Percentiles rank a stretch among this genome's conserved stretches.
Evolutionary conservation across 2,329 filamentous ascomycete species (phyloP).

Genomic region (Aspergillus puulaauensis): DNA sequence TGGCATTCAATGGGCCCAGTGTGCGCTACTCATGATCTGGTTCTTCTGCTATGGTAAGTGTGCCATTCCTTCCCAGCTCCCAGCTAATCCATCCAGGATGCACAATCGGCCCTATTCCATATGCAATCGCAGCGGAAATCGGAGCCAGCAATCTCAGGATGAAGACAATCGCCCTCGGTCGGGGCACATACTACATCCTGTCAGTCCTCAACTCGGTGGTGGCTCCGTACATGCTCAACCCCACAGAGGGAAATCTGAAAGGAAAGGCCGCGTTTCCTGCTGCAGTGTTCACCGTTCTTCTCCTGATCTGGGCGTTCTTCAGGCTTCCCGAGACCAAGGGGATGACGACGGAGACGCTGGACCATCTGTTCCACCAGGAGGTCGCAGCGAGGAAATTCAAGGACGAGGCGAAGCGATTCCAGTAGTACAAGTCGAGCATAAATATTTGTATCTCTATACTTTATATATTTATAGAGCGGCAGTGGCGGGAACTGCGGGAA

Average conservation of each 20-base stretch:
- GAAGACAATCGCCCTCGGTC: conserved; percentile 1
- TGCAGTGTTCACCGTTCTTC: background rate
- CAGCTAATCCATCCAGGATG: background rate
- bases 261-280: conserved; percentile 32
- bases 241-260: conserved; percentile 26
- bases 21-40: conserved; percentile 41
- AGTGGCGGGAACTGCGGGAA: too few species aligned
- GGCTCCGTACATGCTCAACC: conserved; percentile 38
- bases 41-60: background rate
- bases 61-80: conserved; percentile 49
- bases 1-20: conserved; percentile 40
- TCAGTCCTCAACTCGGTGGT: conserved; percentile 28
- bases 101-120: conserved; percentile 54
- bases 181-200: background rate
- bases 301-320: conserved; percentile 22
- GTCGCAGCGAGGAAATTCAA: conserved; percentile 25
- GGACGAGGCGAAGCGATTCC: background rate
- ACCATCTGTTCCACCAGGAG: conserved; percentile 29
- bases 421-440: background rate
- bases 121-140: conserved; percentile 37
- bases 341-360: conserved; percentile 30
- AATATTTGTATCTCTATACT: background rate
- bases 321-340: conserved; percentile 32
- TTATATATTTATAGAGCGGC: background rate
- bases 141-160: background rate